Conservation (phyloP, 2,329 filamentous ascomycete species). For the Aureobasidium vineae region DNA sequence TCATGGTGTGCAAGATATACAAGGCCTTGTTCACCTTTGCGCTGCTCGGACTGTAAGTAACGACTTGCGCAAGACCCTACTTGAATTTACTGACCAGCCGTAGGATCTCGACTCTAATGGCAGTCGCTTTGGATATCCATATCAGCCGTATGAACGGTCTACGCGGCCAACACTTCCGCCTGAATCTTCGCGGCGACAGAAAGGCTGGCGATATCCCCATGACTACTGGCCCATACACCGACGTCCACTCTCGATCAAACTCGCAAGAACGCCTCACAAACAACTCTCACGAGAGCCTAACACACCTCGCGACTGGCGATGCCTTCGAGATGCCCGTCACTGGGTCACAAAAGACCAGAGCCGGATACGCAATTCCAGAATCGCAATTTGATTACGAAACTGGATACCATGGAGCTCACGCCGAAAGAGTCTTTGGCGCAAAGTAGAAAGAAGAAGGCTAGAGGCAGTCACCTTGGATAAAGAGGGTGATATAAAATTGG, state of each 20-base stretch:
- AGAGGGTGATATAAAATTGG: neutral
- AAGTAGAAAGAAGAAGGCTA: neutral
- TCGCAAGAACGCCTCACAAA: constrained; percentile 27
- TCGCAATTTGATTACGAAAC: constrained; percentile 48
- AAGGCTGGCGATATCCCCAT: constrained; percentile 20
- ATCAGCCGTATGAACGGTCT: constrained; percentile 47
- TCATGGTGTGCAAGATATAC: constrained; percentile 58
- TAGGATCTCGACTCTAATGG: constrained; percentile 48
- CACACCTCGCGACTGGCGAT: constrained; percentile 31
- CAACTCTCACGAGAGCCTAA: constrained; percentile 4
- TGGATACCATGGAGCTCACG: constrained; percentile 40
- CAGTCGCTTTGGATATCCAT: constrained; percentile 52
- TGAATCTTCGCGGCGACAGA: constrained; percentile 39
- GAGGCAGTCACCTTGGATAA: neutral
- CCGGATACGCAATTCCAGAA: constrained; percentile 43
- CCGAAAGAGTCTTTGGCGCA: constrained; percentile 27
- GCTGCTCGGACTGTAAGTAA: constrained; percentile 46
- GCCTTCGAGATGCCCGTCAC: constrained; percentile 37
- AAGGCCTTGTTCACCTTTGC: constrained; percentile 60
- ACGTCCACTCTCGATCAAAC: constrained; percentile 28
- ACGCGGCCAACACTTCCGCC: constrained; percentile 51
- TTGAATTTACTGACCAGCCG: neutral
- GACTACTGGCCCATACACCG: constrained; percentile 33
- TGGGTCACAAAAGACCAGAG: constrained; percentile 27
- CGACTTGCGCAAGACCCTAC: neutral